phyloP scores from a whole-genome alignment of 768 basidiomycete genomes.

The Podaxis sp. region DNA sequence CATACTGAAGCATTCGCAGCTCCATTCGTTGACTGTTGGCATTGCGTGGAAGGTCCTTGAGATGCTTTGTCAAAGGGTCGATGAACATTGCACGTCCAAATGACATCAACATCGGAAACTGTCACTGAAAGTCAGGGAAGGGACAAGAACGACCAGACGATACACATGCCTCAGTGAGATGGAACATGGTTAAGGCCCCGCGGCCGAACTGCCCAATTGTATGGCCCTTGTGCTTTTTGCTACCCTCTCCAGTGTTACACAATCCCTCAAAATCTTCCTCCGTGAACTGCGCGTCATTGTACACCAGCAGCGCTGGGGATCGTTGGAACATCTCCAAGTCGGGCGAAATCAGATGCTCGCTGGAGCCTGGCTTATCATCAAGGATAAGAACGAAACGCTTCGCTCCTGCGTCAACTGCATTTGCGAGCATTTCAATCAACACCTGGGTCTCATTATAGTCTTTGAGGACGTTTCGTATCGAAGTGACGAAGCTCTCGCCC shows the following conservation, averaged over 20 bases:
- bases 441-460: constrained; percentile 40
- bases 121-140: neutral
- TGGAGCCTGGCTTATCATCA: constrained; percentile 23
- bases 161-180: constrained; percentile 41
- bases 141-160: neutral
- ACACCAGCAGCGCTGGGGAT: constrained; percentile 36
- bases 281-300: constrained; percentile 39
- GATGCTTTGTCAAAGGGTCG: constrained; percentile 38
- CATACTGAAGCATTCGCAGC: neutral
- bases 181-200: constrained; percentile 49
- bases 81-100: constrained; percentile 31
- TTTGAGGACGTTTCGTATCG: constrained; percentile 36
- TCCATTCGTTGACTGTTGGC: constrained; percentile 29
- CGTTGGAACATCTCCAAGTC: constrained; percentile 30
- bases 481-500: constrained; percentile 36
- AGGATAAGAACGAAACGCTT: constrained; percentile 34
- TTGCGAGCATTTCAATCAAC: constrained; percentile 48
- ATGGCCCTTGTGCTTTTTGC: constrained; percentile 30
- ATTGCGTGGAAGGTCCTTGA: constrained; percentile 27
- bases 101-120: constrained; percentile 31
- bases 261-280: constrained; percentile 43
- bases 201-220: constrained; percentile 50
- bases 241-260: constrained; percentile 38
- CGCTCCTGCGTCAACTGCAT: constrained; percentile 47
- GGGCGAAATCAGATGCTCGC: constrained; percentile 24